A percentile compares a stretch with the other conserved stretches of the same genome.
These are phyloP conservation scores for Castanospermum australe DNA, from an alignment of 306 rosid species.

Conservation along the genomic window DNA sequence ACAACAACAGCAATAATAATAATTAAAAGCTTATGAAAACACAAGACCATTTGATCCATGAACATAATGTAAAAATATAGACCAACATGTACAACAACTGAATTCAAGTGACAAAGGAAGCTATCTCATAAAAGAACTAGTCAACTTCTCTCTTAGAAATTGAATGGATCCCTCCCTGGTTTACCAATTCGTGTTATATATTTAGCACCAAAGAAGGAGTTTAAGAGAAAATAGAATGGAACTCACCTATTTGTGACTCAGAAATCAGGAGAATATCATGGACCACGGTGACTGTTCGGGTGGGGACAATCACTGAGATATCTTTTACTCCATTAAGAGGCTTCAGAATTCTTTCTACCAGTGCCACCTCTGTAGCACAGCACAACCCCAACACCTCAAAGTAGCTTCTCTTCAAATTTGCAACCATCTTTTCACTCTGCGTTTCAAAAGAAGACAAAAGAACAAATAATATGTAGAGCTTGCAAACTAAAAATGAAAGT, in stretches of 20 bases:
- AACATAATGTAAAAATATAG: background rate
- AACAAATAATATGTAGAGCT: background rate
- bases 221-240: background rate
- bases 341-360: conserved; percentile 66
- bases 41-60: background rate
- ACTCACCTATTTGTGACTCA: conserved; percentile 67
- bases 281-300: conserved; percentile 69
- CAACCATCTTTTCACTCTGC: conserved; percentile 17
- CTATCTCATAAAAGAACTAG: background rate
- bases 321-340: conserved; percentile 68
- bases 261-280: conserved; percentile 69
- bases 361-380: conserved; percentile 72
- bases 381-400: conserved; percentile 89
- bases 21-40: background rate
- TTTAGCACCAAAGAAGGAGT: background rate
- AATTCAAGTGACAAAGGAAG: conserved; percentile 9
- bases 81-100: background rate
- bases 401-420: conserved; percentile 57
- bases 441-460: background rate
- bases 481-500: background rate
- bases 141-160: conserved; percentile 19
- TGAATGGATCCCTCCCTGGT: background rate
- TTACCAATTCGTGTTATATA: background rate
- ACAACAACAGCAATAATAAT: background rate
- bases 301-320: conserved; percentile 58